Percentiles rank a stretch among this genome's conserved stretches.
Conservation (phyloP, 768 basidiomycete genomes). For the Suillus tomentosus region DNA sequence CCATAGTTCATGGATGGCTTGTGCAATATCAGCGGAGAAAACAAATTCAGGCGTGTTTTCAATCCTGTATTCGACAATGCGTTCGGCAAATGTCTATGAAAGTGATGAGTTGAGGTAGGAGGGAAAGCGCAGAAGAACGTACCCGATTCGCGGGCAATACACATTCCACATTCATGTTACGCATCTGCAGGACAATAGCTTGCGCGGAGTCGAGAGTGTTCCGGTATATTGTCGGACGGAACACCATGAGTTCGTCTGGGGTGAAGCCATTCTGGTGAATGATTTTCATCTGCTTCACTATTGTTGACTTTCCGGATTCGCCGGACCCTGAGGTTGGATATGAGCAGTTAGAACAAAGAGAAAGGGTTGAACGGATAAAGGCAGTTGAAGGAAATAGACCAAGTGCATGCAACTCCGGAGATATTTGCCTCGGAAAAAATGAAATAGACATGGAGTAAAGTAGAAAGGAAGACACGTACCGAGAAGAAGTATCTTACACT, state of each 20-base stretch:
- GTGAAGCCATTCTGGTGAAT: slow-evolving; percentile 93
- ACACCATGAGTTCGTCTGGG: slow-evolving; percentile 71
- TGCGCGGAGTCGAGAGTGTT: slow-evolving; percentile 91
- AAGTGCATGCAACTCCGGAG: background rate
- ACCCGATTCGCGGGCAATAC: slow-evolving; percentile 63
- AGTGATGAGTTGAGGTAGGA: slow-evolving; percentile 4
- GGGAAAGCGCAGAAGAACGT: background rate
- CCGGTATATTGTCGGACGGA: slow-evolving; percentile 77
- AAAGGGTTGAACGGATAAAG: slow-evolving; percentile 4
- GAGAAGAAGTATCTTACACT: slow-evolving; percentile 92
- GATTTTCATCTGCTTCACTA: slow-evolving; percentile 99
- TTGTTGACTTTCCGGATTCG: slow-evolving; percentile 93
- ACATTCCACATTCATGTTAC: slow-evolving; percentile 82
- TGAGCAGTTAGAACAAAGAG: background rate
- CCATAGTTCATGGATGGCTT: slow-evolving; percentile 70
- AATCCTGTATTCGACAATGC: slow-evolving; percentile 58
- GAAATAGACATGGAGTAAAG: slow-evolving; percentile 14
- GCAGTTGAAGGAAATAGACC: background rate
- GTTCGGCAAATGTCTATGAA: slow-evolving; percentile 52
- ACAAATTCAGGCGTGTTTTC: slow-evolving; percentile 44
- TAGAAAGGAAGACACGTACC: slow-evolving; percentile 53
- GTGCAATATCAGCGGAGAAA: slow-evolving; percentile 65
- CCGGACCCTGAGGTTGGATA: slow-evolving; percentile 70
- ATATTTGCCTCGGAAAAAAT: slow-evolving; percentile 10
- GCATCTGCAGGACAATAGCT: slow-evolving; percentile 81